These are phyloP conservation scores for Mimosa pudica DNA, from an alignment of 306 rosid species.

Conservation along the genomic window DNA sequence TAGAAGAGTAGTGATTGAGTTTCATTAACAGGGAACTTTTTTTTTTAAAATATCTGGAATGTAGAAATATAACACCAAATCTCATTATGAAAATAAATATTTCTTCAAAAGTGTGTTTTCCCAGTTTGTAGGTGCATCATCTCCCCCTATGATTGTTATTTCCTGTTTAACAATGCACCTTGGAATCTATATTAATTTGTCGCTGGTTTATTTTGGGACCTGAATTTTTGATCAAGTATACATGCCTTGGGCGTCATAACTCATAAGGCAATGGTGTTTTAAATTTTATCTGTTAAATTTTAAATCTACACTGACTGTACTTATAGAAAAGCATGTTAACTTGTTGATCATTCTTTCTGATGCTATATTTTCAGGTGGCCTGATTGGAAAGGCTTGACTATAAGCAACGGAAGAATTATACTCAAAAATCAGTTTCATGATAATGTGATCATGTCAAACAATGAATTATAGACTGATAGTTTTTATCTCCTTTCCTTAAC, in stretches of 20 bases:
- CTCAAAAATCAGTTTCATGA: constrained; percentile 22
- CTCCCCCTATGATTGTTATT: not conserved
- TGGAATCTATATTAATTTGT: not conserved
- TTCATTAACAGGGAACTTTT: not conserved
- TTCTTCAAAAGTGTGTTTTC: not conserved
- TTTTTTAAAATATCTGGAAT: not conserved
- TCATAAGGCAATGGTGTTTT: constrained; percentile 1
- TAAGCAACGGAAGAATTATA: constrained; percentile 10
- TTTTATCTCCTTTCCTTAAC: constrained; percentile 26
- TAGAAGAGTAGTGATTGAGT: not conserved
- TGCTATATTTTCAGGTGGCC: constrained; percentile 10
- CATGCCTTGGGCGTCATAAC: constrained; percentile 16
- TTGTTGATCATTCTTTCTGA: constrained; percentile 14
- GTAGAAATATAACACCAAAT: constrained; percentile 8
- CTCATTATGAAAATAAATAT: not conserved
- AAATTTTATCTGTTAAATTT: not conserved
- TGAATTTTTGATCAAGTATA: constrained; percentile 13
- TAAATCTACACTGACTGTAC: constrained; percentile 4
- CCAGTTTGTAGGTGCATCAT: not conserved
- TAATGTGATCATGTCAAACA: constrained; percentile 23
- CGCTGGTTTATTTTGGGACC: not conserved
- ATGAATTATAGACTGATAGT: constrained; percentile 28
- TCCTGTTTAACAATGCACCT: constrained; percentile 11
- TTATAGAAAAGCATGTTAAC: not conserved
- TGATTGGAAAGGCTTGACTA: constrained; percentile 15